Base-by-base conservation (phyloP, 2,329 filamentous ascomycete species). In the Fusarium compactum region DNA sequence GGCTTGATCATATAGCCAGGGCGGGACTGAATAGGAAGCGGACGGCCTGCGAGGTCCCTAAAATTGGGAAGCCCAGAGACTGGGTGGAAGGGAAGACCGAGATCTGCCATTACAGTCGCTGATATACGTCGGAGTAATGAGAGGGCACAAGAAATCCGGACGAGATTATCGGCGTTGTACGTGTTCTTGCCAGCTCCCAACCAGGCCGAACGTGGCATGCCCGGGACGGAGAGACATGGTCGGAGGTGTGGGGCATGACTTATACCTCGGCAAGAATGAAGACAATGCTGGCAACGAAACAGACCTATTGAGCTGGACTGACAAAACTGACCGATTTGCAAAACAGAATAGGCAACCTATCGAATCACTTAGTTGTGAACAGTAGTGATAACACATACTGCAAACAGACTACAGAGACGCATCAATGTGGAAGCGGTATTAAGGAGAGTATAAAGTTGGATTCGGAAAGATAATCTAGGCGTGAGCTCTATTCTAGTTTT, bases 61-160 rank as follows among this genome's bases (percentile, higher is more conserved):
- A 93, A 90, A 80, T 94, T 93, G 67, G 83, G 83, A 38, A 93
- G 83, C 22, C 90, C 90, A 4, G 84, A 80, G 34, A 91, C 81
- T 56, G 76, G 59, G 61, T 85, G 72, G 73, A 88, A 89, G 12
- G 86, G 86, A 18, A 84, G 84, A 11, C 59, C 65, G 47, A 78
- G 72, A 38, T 75, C 46, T 41, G 64, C 40, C 76, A 74, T 76
- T 22, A 14, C 8, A 45, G 4, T 12, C 15, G 16, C 14, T 29
- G 18, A 22, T 6, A 22, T 9, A 15, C 18, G 30, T n/a, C 14
- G 6, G 7, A 18, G 22, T 29, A 34, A 15, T 16, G 22, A 18
- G 18, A n/a, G 12, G 25, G 1, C 24, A 38, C 30, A 15, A 47
- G 24, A 24, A 18, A 8, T 8, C 5, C 6, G 25, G 32, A 22